phyloP scores from a whole-genome alignment of 495 filamentous ascomycete genomes.

The Apodospora peruviana region DNA sequence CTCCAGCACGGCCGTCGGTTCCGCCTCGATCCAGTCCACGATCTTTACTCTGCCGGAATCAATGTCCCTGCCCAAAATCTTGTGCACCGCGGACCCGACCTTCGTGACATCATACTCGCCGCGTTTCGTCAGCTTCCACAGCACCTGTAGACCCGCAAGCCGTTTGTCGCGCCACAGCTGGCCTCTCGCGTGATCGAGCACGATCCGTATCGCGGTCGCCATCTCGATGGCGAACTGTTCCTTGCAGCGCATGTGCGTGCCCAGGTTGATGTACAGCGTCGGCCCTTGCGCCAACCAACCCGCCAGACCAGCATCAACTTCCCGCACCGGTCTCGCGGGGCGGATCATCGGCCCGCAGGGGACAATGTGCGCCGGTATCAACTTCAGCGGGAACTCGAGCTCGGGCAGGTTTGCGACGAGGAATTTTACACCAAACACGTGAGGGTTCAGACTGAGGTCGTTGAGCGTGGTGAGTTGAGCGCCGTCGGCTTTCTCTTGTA shows the following conservation, averaged over 20 bases:
- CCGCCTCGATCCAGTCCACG: slow-evolving; percentile 31
- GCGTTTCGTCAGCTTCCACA: slow-evolving; percentile 37
- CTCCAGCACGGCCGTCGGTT: slow-evolving; percentile 32
- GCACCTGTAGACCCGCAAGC: slow-evolving; percentile 28
- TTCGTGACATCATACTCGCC: slow-evolving; percentile 4
- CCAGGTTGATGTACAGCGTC: slow-evolving; percentile 39
- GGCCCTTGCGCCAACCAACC: slow-evolving; percentile 27
- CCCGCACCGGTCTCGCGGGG: slow-evolving; percentile 23
- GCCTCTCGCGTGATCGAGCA: slow-evolving; percentile 16
- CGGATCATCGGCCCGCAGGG: slow-evolving; percentile 49
- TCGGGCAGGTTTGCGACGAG: slow-evolving; percentile 23
- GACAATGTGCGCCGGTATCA: slow-evolving; percentile 38
- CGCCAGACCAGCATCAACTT: slow-evolving; percentile 25
- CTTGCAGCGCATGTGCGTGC: slow-evolving; percentile 22
- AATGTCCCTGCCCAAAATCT: slow-evolving; percentile 16
- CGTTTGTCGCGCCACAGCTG: slow-evolving; percentile 7
- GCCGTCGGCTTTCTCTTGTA: slow-evolving; percentile 1
- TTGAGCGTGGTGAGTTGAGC: slow-evolving; percentile 16
- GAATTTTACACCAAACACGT: slow-evolving; percentile 10
- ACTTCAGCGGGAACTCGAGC: slow-evolving; percentile 25
- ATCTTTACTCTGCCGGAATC: slow-evolving; percentile 21
- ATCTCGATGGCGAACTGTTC: slow-evolving; percentile 21
- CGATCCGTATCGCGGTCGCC: slow-evolving; percentile 27
- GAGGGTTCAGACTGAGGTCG: slow-evolving; percentile 13
- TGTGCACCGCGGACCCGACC: slow-evolving; percentile 7